Evolutionary conservation across 2,329 filamentous ascomycete species (phyloP).

Genomic region (Pyrenophora tritici-repentis): DNA sequence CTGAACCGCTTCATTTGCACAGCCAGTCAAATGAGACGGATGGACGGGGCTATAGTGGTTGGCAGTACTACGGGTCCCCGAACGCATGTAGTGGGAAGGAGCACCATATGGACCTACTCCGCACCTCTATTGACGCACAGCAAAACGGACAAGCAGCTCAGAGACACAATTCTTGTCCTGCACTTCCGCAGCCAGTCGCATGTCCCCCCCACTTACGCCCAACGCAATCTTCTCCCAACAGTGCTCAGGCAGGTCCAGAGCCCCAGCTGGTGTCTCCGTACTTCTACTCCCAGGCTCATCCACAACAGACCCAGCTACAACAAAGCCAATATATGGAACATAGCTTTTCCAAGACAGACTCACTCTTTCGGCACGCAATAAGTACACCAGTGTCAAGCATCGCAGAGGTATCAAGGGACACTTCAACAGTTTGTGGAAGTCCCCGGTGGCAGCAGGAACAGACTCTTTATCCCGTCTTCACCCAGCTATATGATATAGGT

Average conservation of each 20-base stretch:
- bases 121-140: neutral
- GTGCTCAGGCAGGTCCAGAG: neutral
- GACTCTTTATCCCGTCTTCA: neutral
- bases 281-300: neutral
- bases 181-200: conserved; percentile 11
- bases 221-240: conserved; percentile 17
- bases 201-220: conserved; percentile 13
- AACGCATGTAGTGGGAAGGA: neutral
- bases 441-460: neutral
- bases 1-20: neutral
- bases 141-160: neutral
- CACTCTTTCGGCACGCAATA: neutral
- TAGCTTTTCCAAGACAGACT: too few species aligned
- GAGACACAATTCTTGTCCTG: conserved; percentile 29
- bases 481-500: neutral
- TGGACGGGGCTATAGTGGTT: neutral
- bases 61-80: neutral
- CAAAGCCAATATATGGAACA: neutral
- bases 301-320: neutral
- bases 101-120: neutral
- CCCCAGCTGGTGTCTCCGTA: neutral
- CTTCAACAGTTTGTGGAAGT: neutral
- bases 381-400: neutral
- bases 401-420: neutral
- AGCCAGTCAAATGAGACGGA: neutral